Evolutionary conservation across 2,329 filamentous ascomycete genomes (phyloP), one percentile per base, ranked within the genome.

Genomic region (Colletotrichum caudatum): DNA sequence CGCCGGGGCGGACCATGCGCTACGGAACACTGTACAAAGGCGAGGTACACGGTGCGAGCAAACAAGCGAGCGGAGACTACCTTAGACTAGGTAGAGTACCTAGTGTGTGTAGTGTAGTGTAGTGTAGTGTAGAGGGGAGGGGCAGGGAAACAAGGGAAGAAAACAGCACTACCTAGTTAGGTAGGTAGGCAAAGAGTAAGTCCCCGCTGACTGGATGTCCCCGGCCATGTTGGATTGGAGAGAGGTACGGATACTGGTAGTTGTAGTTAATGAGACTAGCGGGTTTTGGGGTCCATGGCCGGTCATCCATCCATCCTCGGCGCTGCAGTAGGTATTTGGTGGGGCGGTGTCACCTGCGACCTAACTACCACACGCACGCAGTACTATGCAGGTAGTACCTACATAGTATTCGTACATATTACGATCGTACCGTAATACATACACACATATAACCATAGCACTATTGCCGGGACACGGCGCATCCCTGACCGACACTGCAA

Each of bases 211-310:
- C 48, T 39, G 39, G 64, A 48, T 61, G 26, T 57, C 41, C 64
- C 67, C 35, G 46, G 54, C 23, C 59, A 48, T 44, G 14, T 54
- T 35, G 50, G 26, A 29, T 29, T 29, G 29, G 29, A 29, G 29
- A 29, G 29, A 44, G 48, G 37, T 39, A n/a, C n/a, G n/a, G n/a
- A n/a, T n/a, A 37, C 37, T 63, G 29, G 33, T 33, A 23, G 46
- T 63, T 20, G 51, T 39, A 41, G 65, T 29, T 6, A 57, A 59
- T 16, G 9, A 71, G 37, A 54, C 65, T 64, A 64, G 66, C 59
- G 65, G 53, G 46, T 71, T 71, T 69, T 60, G 65, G 69, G 69
- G 69, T 65, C 65, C 59, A 71, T 69, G 54, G 65, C 65, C 69
- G 69, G 64, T 29, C 29, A 29, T 29, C 35, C 29, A 29, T 29